Percentiles rank a stretch among this genome's conserved stretches.
phyloP scores from a whole-genome alignment of 768 basidiomycete genomes.

The Baorangia bicolor region DNA sequence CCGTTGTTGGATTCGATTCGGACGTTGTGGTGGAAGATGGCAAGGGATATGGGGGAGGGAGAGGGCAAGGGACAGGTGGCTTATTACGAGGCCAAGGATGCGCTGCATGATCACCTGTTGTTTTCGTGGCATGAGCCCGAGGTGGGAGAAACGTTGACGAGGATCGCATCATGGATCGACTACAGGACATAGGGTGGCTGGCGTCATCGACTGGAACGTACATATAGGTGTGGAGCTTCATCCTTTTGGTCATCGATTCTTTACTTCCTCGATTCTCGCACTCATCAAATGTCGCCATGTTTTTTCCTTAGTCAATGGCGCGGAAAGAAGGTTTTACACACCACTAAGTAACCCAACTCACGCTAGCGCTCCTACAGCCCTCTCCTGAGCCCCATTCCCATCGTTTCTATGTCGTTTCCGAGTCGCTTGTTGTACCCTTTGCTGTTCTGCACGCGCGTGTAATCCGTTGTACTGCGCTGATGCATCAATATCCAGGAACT shows the following conservation, averaged over 20 bases:
- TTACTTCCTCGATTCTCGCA: no score
- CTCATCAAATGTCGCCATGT: neutral
- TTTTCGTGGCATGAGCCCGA: constrained; percentile 59
- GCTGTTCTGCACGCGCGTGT: no score
- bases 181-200: neutral
- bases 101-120: constrained; percentile 52
- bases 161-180: constrained; percentile 49
- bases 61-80: constrained; percentile 37
- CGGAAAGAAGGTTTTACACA: no score
- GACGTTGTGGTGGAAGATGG: constrained; percentile 49
- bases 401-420: no score
- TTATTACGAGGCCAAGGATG: constrained; percentile 52
- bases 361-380: no score
- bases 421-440: no score
- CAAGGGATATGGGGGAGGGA: constrained; percentile 49
- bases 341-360: no score
- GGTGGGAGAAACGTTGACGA: constrained; percentile 45
- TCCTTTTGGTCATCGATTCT: no score
- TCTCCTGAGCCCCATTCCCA: neutral
- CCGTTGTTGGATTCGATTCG: constrained; percentile 53
- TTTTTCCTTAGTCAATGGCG: neutral
- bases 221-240: neutral
- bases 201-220: neutral
- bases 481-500: no score
- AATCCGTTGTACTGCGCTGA: no score